Percentiles rank a stretch among this genome's conserved stretches.
phyloP scores from a whole-genome alignment of 176 grass and related monocot species.

The Musa schizocarpa region DNA sequence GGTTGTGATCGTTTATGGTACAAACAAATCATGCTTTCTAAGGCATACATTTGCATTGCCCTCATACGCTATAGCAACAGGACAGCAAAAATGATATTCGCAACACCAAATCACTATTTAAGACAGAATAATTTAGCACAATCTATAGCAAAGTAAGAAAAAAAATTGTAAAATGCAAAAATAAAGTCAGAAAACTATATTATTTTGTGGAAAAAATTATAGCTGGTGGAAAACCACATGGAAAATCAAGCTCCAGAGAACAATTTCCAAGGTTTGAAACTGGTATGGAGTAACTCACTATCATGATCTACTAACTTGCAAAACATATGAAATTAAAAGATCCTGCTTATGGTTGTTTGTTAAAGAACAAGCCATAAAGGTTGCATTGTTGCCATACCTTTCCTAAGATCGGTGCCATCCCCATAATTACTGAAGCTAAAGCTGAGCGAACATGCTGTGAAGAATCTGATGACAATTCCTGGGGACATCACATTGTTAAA shows the following conservation, averaged over 20 bases:
- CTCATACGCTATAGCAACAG: not conserved
- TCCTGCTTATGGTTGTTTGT: not conserved
- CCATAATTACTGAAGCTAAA: slow-evolving; percentile 98
- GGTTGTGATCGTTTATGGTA: not conserved
- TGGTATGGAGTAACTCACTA: not conserved
- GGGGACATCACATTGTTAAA: not conserved
- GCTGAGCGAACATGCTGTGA: slow-evolving; percentile 98
- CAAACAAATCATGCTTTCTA: not conserved
- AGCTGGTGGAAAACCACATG: not conserved
- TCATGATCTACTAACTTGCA: not conserved
- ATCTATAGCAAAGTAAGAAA: not conserved
- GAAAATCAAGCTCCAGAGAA: not conserved
- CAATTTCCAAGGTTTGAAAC: not conserved
- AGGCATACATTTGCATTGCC: not conserved
- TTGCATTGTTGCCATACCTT: slow-evolving; percentile 38
- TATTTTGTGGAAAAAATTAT: too few relatives aligned
- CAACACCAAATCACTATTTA: not conserved
- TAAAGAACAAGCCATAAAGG: not conserved
- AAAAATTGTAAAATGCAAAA: too few relatives aligned
- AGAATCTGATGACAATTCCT: slow-evolving; percentile 90
- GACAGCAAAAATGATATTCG: not conserved
- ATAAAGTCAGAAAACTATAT: too few relatives aligned
- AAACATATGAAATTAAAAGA: not conserved
- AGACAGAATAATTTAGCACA: not conserved
- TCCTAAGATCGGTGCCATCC: slow-evolving; percentile 90